Conservation (phyloP, 2,329 filamentous ascomycete genomes). For the Hyphodiscus sp. region DNA sequence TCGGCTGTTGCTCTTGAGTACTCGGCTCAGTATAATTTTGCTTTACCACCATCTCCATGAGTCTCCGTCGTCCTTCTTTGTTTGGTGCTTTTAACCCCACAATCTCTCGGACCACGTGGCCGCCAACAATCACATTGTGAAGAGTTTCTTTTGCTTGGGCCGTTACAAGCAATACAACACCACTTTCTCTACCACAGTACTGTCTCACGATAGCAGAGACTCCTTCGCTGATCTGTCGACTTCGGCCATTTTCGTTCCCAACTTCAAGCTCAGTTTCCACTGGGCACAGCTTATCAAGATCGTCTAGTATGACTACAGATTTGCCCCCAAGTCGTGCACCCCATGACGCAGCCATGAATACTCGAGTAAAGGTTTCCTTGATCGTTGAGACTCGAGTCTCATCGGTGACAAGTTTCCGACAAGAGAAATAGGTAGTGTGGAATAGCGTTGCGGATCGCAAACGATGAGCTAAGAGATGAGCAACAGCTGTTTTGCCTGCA, state of each 20-base stretch:
- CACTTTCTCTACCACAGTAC: conserved; percentile 72
- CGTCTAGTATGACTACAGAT: conserved; percentile 81
- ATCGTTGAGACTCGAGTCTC: conserved; percentile 85
- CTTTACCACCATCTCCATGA: conserved; percentile 73
- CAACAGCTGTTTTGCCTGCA: conserved; percentile 80
- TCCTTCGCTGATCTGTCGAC: conserved; percentile 85
- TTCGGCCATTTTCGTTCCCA: conserved; percentile 87
- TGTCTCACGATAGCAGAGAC: conserved; percentile 77
- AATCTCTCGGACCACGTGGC: conserved; percentile 89
- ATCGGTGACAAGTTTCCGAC: conserved; percentile 80
- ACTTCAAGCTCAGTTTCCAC: conserved; percentile 92
- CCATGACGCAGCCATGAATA: conserved; percentile 90
- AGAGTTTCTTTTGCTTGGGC: conserved; percentile 89
- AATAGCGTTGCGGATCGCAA: conserved; percentile 69
- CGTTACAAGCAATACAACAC: conserved; percentile 82
- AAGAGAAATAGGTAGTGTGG: conserved; percentile 80
- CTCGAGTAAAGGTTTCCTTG: conserved; percentile 75
- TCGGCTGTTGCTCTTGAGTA: conserved; percentile 33
- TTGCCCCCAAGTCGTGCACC: conserved; percentile 79
- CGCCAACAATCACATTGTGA: conserved; percentile 83
- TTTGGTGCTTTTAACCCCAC: conserved; percentile 83
- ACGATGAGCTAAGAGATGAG: conserved; percentile 67
- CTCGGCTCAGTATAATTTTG: conserved; percentile 41
- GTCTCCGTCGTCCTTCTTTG: conserved; percentile 78
- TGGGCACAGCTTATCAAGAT: conserved; percentile 87